Evolutionary conservation across 2,329 filamentous ascomycete genomes (phyloP).

Genomic region (Diatrype stigma): DNA sequence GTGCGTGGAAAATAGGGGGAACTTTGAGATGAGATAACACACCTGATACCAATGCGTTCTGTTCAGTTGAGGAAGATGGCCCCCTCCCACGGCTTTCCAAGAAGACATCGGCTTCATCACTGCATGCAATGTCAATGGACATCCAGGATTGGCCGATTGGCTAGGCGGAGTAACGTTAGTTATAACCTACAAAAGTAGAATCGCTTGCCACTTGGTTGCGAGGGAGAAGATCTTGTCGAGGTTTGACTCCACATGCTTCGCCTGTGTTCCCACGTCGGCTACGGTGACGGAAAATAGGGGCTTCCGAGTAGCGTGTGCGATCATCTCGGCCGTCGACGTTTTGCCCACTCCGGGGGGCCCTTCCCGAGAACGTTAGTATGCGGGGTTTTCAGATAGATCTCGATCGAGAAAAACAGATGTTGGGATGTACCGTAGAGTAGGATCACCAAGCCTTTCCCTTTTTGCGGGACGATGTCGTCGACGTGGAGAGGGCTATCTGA

Average conservation of each 20-base stretch:
- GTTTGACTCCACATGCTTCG: conserved; percentile 7
- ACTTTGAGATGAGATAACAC: background rate
- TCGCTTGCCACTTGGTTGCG: conserved; percentile 8
- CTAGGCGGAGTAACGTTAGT: background rate
- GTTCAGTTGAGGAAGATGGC: conserved; percentile 1
- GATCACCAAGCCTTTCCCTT: conserved; percentile 11
- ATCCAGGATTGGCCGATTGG: background rate
- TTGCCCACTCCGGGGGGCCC: conserved; percentile 12
- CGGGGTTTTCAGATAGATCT: too few species aligned
- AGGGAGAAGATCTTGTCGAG: conserved; percentile 8
- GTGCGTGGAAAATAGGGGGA: background rate
- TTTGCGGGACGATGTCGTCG: conserved; percentile 7
- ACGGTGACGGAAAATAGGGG: conserved; percentile 8
- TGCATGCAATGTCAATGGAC: background rate
- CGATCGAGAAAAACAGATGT: too few species aligned
- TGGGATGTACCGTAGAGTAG: conserved; percentile 13
- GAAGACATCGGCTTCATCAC: conserved; percentile 10
- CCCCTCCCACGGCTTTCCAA: conserved; percentile 5
- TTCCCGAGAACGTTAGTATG: too few species aligned
- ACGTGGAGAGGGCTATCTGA: background rate
- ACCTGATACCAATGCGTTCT: conserved; percentile 10
- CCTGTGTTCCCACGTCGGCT: conserved; percentile 8
- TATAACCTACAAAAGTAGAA: conserved; percentile 6
- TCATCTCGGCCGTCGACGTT: conserved; percentile 10
- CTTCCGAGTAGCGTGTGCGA: conserved; percentile 6